Evolutionary conservation across 257 asterid genomes (phyloP), one percentile per base, ranked within the genome.

Genomic region (Ajuga chamaepitys): DNA sequence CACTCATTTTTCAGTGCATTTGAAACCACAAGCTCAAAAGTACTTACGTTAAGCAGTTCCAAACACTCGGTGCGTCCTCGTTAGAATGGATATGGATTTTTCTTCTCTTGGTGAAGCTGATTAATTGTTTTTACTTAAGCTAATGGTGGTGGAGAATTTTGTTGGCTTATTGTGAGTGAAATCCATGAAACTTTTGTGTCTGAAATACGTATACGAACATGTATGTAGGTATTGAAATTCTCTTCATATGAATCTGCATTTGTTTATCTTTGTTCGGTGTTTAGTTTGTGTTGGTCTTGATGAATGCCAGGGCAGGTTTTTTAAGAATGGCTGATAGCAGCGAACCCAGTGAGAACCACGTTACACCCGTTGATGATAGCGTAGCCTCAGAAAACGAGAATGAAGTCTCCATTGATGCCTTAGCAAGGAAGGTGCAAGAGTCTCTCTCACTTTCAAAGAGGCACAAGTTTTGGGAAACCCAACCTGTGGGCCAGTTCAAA

Each of bases 401-500:
- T 5, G 88, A 81, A 8, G 40, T 54, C 10, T 68, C 88, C 37
- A 74, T 82, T 42, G 92, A 77, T 61, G 74, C 83, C 42, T 73
- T 87, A 68, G 80, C 88, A 34, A 79, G 73, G 75, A 63, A 79
- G 74, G 86, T 78, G 40, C 95, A 83, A 74, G 89, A 85, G 71
- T 81, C 95, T 28, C 79, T 81, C 17, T 82, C 96, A 2, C 85
- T 82, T 14, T 77, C 87, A 9, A 86, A 80, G 82, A 72, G 67
- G 78, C 97, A 89, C 38, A 89, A 80, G 70, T 89, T 89, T 73
- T 89, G 97, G 97, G 97, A 89, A 76, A 85, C 94, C 11, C 97
- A 89, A 62, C 97, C 95, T 7, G 97, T 89, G 32, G 91, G 91
- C 13, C 95, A 89, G 71, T 89, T 89, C 68, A 89, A 80, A 72